phyloP scores from a whole-genome alignment of 345 rosid species.

The Reutealis trisperma region DNA sequence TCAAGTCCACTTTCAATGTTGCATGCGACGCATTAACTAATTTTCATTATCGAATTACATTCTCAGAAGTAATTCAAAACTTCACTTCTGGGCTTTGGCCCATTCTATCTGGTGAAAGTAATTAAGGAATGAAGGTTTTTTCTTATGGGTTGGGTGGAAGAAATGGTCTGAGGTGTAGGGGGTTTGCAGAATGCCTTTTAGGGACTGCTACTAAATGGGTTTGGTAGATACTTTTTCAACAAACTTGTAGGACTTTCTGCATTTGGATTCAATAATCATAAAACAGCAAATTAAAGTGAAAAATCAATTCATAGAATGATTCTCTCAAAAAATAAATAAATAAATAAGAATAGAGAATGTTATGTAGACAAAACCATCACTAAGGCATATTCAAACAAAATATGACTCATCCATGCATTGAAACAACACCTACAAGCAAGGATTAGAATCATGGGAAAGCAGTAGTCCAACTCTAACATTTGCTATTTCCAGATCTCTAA shows the following conservation, averaged over 20 bases:
- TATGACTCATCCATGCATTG: not conserved
- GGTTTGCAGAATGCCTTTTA: not conserved
- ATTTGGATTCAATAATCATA: not conserved
- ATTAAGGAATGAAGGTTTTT: not conserved
- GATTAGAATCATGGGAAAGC: not conserved
- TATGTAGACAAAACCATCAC: not conserved
- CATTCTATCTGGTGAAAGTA: not conserved
- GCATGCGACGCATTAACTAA: not conserved
- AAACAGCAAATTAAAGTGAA: not conserved
- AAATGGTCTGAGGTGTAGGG: not conserved
- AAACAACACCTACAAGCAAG: not conserved
- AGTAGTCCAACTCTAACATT: not conserved
- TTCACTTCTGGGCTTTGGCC: not conserved
- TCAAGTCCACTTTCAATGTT: not conserved
- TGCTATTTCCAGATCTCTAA: not conserved
- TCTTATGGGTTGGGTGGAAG: not conserved
- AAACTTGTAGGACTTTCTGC: not conserved
- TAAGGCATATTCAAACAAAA: not conserved
- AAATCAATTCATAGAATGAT: not conserved
- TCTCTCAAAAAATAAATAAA: no score
- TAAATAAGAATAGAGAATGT: no score
- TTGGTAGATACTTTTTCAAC: not conserved
- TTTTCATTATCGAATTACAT: not conserved
- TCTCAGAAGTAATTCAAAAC: conserved; percentile 6
- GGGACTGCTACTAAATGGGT: not conserved